phyloP scores from a whole-genome alignment of 139 green algal genomes.

The Astrephomene gubernaculifera region DNA sequence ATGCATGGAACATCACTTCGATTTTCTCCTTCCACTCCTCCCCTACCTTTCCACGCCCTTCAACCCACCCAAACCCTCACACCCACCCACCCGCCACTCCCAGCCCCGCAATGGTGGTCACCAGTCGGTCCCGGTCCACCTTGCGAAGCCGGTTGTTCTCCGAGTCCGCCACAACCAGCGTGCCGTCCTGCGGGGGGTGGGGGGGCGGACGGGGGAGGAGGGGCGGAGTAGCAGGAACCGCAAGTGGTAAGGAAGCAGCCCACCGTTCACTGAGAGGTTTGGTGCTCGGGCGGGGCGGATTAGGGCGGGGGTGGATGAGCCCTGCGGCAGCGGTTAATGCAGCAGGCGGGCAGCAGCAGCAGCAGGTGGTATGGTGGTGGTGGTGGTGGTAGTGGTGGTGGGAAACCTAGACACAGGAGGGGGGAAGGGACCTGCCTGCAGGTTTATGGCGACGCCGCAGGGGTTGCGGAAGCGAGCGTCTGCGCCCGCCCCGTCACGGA shows the following conservation, averaged over 20 bases:
- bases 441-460: constrained; percentile 32
- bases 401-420: too few relatives aligned
- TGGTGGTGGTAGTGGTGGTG: too few relatives aligned
- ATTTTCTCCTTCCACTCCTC: background rate
- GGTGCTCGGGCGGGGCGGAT: too few relatives aligned
- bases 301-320: too few relatives aligned
- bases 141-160: constrained; percentile 31
- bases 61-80: background rate
- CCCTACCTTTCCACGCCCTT: background rate
- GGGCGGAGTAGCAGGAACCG: background rate
- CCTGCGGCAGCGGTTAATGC: too few relatives aligned
- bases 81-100: constrained; percentile 19
- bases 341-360: too few relatives aligned
- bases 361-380: too few relatives aligned
- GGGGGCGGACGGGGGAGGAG: background rate
- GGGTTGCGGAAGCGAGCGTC: constrained; percentile 32
- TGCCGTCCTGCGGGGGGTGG: constrained; percentile 13
- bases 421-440: constrained; percentile 10
- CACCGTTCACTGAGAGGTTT: too few relatives aligned
- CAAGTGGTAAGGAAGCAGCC: too few relatives aligned
- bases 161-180: constrained; percentile 24
- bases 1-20: too few relatives aligned
- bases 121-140: constrained; percentile 18
- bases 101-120: constrained; percentile 9
- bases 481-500: constrained; percentile 13